These are phyloP conservation scores for Panaeolus cyanescens DNA, from an alignment of 768 basidiomycete species.

Conservation along the genomic window DNA sequence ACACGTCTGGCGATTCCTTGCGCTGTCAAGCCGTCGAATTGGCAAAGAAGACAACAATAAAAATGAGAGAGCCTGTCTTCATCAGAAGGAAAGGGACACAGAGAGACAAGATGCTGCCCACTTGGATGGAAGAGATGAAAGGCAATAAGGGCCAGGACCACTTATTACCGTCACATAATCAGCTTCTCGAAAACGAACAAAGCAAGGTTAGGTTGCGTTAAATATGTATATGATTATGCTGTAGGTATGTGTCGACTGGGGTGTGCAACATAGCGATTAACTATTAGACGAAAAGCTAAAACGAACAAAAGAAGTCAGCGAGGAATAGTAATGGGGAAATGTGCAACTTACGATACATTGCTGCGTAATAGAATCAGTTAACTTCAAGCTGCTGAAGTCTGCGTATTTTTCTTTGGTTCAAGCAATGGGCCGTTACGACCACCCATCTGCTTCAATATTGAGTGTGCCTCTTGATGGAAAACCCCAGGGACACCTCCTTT, in stretches of 20 bases:
- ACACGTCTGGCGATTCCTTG: too few relatives aligned
- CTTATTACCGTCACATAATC: too few relatives aligned
- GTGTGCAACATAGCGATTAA: neutral
- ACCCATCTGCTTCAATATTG: slow-evolving; percentile 50
- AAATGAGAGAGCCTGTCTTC: too few relatives aligned
- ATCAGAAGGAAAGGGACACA: too few relatives aligned
- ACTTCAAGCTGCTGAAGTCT: slow-evolving; percentile 5
- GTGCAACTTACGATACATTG: neutral
- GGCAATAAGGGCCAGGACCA: too few relatives aligned
- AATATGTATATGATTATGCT: neutral
- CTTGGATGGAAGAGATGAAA: too few relatives aligned
- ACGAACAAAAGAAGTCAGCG: neutral
- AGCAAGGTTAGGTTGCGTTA: neutral
- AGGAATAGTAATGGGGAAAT: neutral
- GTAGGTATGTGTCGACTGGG: neutral
- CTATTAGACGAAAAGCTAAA: neutral
- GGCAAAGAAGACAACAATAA: too few relatives aligned
- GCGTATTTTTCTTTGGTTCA: slow-evolving; percentile 8
- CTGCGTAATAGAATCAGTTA: neutral
- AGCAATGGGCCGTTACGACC: slow-evolving; percentile 40
- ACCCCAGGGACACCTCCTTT: slow-evolving; percentile 44
- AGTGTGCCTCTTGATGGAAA: slow-evolving; percentile 50
- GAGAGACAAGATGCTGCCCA: too few relatives aligned
- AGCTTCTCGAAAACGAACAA: too few relatives aligned
- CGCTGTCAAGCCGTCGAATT: too few relatives aligned